These are phyloP conservation scores for Ceratobasidium sp. DNA, from an alignment of 1,284 basidiomycete species.

Conservation along the genomic window DNA sequence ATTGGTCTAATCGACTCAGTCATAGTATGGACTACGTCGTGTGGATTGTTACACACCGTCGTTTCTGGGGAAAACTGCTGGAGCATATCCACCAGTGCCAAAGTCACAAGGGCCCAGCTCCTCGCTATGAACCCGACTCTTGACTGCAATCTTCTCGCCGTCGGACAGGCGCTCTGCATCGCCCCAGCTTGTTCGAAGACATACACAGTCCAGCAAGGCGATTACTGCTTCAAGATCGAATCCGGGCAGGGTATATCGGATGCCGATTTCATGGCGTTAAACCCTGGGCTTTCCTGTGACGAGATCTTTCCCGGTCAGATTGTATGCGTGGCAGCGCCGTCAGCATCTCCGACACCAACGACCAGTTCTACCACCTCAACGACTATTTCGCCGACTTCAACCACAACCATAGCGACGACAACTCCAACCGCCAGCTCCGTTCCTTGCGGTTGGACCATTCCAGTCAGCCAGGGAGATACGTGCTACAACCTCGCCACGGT, in stretches of 20 bases:
- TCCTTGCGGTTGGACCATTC: background rate
- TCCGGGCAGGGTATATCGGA: conserved; percentile 20
- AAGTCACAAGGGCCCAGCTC: conserved; percentile 23
- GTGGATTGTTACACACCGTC: conserved; percentile 13
- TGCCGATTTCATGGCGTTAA: background rate
- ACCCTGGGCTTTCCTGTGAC: conserved; percentile 29
- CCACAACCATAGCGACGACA: background rate
- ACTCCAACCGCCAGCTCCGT: background rate
- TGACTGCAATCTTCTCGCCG: background rate
- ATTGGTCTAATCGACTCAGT: no score
- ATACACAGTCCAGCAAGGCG: conserved; percentile 23
- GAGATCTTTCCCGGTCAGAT: conserved; percentile 23
- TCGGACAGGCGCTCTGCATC: conserved; percentile 24
- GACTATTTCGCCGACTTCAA: background rate
- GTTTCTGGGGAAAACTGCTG: conserved; percentile 33
- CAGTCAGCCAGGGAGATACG: conserved; percentile 25
- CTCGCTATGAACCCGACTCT: conserved; percentile 23
- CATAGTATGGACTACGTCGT: background rate
- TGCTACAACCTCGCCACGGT: conserved; percentile 37
- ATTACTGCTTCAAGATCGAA: conserved; percentile 30
- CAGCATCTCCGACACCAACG: background rate
- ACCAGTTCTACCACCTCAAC: no score
- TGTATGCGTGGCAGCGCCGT: conserved; percentile 21
- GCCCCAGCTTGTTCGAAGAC: background rate
- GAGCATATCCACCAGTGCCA: conserved; percentile 27